These are phyloP conservation scores for Tulasnella calospora DNA, from an alignment of 768 basidiomycete genomes.

Conservation along the genomic window DNA sequence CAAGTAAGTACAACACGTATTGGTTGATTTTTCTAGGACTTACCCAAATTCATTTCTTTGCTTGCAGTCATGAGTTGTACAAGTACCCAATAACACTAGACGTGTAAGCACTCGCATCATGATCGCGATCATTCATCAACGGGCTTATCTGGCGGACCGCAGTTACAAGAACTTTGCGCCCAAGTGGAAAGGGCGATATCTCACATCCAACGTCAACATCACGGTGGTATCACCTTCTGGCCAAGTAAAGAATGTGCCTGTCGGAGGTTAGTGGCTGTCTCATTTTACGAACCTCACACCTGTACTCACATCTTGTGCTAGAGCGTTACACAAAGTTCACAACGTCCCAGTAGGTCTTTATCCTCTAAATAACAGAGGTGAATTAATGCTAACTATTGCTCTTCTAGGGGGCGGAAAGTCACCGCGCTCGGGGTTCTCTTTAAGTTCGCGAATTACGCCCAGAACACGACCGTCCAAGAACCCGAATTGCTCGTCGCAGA, in stretches of 20 bases:
- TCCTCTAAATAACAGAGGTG: not conserved
- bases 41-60: not conserved
- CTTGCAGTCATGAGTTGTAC: constrained; percentile 68
- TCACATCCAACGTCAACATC: constrained; percentile 84
- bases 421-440: constrained; percentile 77
- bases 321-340: constrained; percentile 66
- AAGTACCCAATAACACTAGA: constrained; percentile 60
- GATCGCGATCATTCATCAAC: constrained; percentile 28
- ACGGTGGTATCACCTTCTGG: constrained; percentile 50
- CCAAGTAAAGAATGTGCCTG: constrained; percentile 40
- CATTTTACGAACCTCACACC: not conserved
- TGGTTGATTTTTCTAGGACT: not conserved
- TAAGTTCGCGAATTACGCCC: constrained; percentile 66
- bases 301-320: constrained; percentile 34
- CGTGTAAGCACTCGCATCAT: constrained; percentile 43
- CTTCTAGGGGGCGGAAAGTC: constrained; percentile 56
- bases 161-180: constrained; percentile 62
- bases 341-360: constrained; percentile 55
- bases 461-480: constrained; percentile 68
- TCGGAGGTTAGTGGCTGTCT: constrained; percentile 39
- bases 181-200: constrained; percentile 62
- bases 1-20: constrained; percentile 50
- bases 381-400: not conserved
- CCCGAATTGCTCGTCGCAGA: constrained; percentile 76
- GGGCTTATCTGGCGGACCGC: constrained; percentile 31